Evolutionary conservation across 495 filamentous ascomycete genomes (phyloP).

Genomic region (Barbatosphaeria neglecta): DNA sequence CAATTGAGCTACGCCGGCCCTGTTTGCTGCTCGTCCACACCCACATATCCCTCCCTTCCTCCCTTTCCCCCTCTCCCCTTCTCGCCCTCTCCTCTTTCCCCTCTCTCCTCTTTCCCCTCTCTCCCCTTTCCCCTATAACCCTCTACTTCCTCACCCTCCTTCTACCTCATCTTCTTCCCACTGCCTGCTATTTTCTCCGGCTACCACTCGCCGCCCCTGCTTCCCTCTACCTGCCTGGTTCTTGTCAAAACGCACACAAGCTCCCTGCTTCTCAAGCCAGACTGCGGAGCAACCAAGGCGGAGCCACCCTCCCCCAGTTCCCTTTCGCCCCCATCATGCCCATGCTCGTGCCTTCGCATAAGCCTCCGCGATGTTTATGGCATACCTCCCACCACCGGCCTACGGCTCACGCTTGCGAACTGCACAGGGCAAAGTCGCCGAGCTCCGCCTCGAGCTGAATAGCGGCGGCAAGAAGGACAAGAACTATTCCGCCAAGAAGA

Average conservation of each 20-base stretch:
- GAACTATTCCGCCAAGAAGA: constrained; percentile 93
- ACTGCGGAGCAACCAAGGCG: too few relatives aligned
- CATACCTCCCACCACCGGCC: constrained; percentile 29
- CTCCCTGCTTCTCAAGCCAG: too few relatives aligned
- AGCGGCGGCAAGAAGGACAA: constrained; percentile 97
- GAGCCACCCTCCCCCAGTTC: not conserved
- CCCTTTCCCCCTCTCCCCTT: not conserved
- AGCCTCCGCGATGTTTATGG: constrained; percentile 35
- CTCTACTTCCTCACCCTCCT: too few relatives aligned
- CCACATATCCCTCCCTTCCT: not conserved
- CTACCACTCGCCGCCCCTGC: too few relatives aligned
- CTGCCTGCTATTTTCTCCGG: too few relatives aligned
- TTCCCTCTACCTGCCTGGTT: too few relatives aligned
- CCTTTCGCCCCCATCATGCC: not conserved
- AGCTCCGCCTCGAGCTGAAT: constrained; percentile 88
- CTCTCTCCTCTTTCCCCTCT: too few relatives aligned
- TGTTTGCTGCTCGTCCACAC: not conserved
- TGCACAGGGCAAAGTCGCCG: constrained; percentile 93
- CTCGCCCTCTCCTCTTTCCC: not conserved
- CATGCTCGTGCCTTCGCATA: not conserved
- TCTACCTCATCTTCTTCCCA: too few relatives aligned
- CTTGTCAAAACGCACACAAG: too few relatives aligned
- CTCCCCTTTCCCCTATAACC: too few relatives aligned
- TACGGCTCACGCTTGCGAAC: constrained; percentile 28
- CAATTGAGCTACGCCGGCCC: not conserved